Conservation (phyloP, 2,329 filamentous ascomycete genomes). For the Juglanconis oblonga region DNA sequence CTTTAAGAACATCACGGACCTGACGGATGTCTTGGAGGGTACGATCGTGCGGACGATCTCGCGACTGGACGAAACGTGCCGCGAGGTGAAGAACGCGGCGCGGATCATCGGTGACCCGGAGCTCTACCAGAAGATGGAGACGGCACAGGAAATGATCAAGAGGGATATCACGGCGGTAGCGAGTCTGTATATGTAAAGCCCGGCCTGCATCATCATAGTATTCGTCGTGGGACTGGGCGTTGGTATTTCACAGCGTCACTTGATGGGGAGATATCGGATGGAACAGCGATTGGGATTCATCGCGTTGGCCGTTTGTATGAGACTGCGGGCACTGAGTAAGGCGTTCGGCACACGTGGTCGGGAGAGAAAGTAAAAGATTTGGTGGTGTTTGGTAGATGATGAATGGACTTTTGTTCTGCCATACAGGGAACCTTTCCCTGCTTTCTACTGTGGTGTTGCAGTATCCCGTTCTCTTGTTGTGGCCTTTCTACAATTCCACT, state of each 20-base stretch:
- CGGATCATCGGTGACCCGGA: slow-evolving; percentile 92
- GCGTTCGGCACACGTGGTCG: neutral
- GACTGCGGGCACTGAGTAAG: neutral
- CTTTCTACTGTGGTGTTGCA: neutral
- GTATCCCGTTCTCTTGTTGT: neutral
- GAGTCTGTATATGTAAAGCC: slow-evolving; percentile 74
- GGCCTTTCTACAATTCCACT: no score
- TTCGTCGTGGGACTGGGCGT: neutral
- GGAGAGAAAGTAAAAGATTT: neutral
- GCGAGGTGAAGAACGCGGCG: slow-evolving; percentile 96
- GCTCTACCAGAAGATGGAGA: slow-evolving; percentile 94
- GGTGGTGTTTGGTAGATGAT: neutral
- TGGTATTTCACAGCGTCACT: neutral
- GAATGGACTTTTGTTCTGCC: neutral
- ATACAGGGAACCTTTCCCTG: neutral
- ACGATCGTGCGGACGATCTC: slow-evolving; percentile 97
- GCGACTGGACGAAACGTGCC: slow-evolving; percentile 88
- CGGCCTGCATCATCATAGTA: neutral
- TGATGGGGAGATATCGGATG: no score
- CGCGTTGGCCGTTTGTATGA: neutral
- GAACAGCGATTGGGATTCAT: no score
- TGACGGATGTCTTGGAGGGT: slow-evolving; percentile 95
- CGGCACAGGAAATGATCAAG: slow-evolving; percentile 96
- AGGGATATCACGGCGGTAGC: slow-evolving; percentile 90
- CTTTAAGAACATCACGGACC: slow-evolving; percentile 93